A percentile compares a stretch with the other conserved stretches of the same genome.
phyloP scores from a whole-genome alignment of 2,329 filamentous ascomycete species.

The Metarhizium album region DNA sequence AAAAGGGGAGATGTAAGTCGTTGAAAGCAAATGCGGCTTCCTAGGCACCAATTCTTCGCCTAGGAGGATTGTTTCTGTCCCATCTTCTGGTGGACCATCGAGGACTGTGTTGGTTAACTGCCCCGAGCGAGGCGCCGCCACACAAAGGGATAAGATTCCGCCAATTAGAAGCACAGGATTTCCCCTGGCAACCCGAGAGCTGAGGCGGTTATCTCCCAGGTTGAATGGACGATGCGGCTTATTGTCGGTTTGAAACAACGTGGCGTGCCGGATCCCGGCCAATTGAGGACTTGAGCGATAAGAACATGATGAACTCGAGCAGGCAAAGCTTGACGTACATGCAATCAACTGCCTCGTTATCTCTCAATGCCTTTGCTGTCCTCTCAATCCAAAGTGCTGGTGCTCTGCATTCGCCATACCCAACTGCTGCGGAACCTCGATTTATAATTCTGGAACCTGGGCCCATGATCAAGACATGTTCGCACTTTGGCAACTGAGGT shows the following conservation, averaged over 20 bases:
- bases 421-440: not conserved
- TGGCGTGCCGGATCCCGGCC: not conserved
- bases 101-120: not conserved
- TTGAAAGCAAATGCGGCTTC: not conserved
- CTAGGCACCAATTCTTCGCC: not conserved
- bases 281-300: not conserved
- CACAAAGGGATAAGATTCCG: constrained; percentile 19
- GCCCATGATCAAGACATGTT: too few species aligned
- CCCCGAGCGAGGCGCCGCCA: constrained; percentile 1
- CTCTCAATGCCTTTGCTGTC: not conserved
- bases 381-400: not conserved
- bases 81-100: not conserved
- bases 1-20: not conserved
- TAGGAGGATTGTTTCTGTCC: not conserved
- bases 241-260: not conserved
- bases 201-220: constrained; percentile 3
- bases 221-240: not conserved
- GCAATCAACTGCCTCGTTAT: not conserved
- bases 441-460: too few species aligned
- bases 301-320: not conserved
- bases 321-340: not conserved
- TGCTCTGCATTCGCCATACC: not conserved
- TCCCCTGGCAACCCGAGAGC: too few species aligned
- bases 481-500: too few species aligned
- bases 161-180: constrained; percentile 13